phyloP scores from a whole-genome alignment of 352 stramenopile species.

The Pythium oligandrum region DNA sequence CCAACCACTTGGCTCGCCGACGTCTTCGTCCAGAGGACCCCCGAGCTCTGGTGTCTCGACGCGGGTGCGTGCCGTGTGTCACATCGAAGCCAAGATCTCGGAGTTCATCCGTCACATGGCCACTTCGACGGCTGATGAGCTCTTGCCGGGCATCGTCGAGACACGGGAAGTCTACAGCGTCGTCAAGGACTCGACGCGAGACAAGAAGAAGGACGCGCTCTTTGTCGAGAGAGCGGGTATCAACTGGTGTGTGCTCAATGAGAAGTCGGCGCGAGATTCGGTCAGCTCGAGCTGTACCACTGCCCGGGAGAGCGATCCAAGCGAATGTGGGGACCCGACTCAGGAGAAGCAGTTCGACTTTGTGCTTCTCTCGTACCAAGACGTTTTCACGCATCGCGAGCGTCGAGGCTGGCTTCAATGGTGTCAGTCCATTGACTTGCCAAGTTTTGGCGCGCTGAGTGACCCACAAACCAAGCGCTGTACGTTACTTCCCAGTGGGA shows the following conservation, averaged over 20 bases:
- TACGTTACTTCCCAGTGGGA: conserved; percentile 14
- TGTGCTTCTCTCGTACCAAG: conserved; percentile 20
- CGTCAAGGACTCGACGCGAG: neutral
- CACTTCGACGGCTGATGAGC: neutral
- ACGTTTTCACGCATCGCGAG: conserved; percentile 17
- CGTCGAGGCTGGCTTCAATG: conserved; percentile 21
- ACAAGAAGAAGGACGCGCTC: conserved; percentile 1
- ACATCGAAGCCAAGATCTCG: conserved; percentile 14
- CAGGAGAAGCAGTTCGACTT: conserved; percentile 7
- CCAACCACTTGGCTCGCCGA: neutral
- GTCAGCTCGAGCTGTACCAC: neutral
- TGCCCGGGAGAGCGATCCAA: neutral
- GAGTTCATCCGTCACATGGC: conserved; percentile 8
- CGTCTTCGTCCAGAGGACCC: neutral
- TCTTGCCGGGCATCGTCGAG: conserved; percentile 12
- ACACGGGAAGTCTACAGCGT: conserved; percentile 9
- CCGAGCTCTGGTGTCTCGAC: neutral
- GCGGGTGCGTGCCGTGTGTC: conserved; percentile 14
- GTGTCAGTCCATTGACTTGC: conserved; percentile 22
- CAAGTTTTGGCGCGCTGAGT: neutral
- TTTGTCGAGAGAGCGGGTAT: conserved; percentile 9
- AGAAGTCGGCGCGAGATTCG: neutral
- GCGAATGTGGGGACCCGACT: neutral
- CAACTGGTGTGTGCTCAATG: conserved; percentile 16
- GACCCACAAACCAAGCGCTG: conserved; percentile 3